Conservation (phyloP, 2,329 filamentous ascomycete genomes). For the Nigrospora oryzae region DNA sequence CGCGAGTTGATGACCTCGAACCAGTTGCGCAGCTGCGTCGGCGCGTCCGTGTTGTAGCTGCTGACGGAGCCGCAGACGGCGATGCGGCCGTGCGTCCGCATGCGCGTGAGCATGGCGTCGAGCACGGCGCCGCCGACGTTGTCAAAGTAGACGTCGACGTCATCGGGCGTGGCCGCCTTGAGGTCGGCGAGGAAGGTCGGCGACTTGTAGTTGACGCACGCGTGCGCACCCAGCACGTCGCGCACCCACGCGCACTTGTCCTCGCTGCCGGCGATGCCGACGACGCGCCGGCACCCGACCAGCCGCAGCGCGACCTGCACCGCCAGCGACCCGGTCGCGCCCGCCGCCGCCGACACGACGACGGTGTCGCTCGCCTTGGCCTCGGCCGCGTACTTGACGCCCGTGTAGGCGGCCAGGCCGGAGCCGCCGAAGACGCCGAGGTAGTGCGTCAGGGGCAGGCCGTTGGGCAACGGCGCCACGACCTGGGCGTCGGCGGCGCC, state of each 20-base stretch:
- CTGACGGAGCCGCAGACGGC: slow-evolving; percentile 32
- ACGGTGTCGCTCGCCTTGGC: not conserved
- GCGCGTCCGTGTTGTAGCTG: slow-evolving; percentile 27
- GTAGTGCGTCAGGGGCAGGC: slow-evolving; percentile 15
- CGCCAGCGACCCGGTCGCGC: slow-evolving; percentile 32
- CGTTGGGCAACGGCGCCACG: slow-evolving; percentile 10
- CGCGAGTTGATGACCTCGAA: slow-evolving; percentile 31
- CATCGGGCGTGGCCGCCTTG: slow-evolving; percentile 32
- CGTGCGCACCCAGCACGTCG: slow-evolving; percentile 37
- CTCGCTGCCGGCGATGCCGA: slow-evolving; percentile 42
- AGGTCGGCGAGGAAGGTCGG: slow-evolving; percentile 34
- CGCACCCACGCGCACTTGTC: slow-evolving; percentile 40
- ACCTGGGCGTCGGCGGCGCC: slow-evolving; percentile 11
- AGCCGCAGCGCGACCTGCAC: slow-evolving; percentile 43
- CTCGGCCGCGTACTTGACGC: slow-evolving; percentile 26
- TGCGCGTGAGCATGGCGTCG: slow-evolving; percentile 29
- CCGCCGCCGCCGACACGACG: slow-evolving; percentile 28
- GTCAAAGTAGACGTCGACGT: slow-evolving; percentile 39
- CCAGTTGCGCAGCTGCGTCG: slow-evolving; percentile 28
- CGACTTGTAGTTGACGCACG: slow-evolving; percentile 44
- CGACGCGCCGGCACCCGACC: slow-evolving; percentile 31
- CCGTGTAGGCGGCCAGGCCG: slow-evolving; percentile 36
- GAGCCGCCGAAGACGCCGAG: slow-evolving; percentile 18
- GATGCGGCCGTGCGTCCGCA: slow-evolving; percentile 27
- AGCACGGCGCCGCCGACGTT: slow-evolving; percentile 37